Evolutionary conservation across 2,329 filamentous ascomycete genomes (phyloP).

Genomic region (Scytalidium sp.): DNA sequence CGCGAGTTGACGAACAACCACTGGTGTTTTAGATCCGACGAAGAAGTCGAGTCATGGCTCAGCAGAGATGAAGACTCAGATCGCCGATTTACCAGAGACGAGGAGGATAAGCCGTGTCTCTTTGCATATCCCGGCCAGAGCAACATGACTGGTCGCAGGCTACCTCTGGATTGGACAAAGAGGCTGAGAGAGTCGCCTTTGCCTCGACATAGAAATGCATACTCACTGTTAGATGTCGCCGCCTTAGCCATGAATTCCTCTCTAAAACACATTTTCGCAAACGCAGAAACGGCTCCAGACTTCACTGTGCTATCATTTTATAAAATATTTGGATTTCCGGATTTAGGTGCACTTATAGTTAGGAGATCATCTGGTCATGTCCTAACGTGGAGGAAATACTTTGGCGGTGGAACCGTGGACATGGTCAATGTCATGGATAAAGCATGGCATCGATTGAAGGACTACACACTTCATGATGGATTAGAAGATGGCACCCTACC

Average conservation of each 20-base stretch:
- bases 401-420: constrained; percentile 91
- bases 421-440: constrained; percentile 74
- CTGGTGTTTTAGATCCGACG: constrained; percentile 60
- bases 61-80: constrained; percentile 24
- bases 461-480: constrained; percentile 67
- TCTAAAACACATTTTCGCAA: constrained; percentile 59
- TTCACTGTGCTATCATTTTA: constrained; percentile 86
- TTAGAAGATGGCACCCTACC: constrained; percentile 90
- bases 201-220: constrained; percentile 34
- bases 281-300: constrained; percentile 65
- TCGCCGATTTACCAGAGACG: constrained; percentile 19
- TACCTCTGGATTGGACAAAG: constrained; percentile 67
- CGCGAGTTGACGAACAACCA: constrained; percentile 66
- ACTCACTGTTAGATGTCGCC: constrained; percentile 82
- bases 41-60: constrained; percentile 65
- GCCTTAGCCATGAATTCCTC: constrained; percentile 74
- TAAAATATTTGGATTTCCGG: constrained; percentile 94
- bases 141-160: constrained; percentile 54
- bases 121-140: constrained; percentile 84
- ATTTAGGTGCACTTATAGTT: constrained; percentile 81
- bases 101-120: constrained; percentile 35
- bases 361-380: constrained; percentile 63
- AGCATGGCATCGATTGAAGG: constrained; percentile 77
- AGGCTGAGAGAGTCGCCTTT: constrained; percentile 36
- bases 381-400: constrained; percentile 71